Base-by-base conservation (phyloP, 805 yeast genomes). In the Candida incommunis region DNA sequence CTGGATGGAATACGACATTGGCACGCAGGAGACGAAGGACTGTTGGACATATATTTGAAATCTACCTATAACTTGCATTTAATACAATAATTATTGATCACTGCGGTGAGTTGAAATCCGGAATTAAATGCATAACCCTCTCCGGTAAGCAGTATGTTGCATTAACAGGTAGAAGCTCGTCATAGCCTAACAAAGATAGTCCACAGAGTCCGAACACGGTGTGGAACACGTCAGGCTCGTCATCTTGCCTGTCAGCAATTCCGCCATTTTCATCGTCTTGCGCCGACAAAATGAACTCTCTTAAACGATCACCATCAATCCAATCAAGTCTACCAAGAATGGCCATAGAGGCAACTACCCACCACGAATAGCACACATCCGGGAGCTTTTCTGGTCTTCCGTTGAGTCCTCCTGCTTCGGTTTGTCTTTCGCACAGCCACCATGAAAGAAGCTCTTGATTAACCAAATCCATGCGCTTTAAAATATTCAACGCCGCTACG, bases 281-380 rank as follows among this genome's bases (percentile, higher is more conserved):
- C 41, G 92, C 78, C 2, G 60, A 56, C 34, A 90, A 62, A 3
- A 92, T 87, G 56, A 87, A 92, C 2, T 63, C 60, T 44, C 72
- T 70, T 46, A 92, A 65, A 52, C 72, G 76, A 3, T 64, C 70
- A 23, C 67, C 69, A 56, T 85, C 80, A n/a, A 92, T 81, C 87
- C 95, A 87, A 51, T 82, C 74, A 18, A 78, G 60, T 49, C 74
- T 77, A 0, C 66, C 74, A 20, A 90, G 67, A 29, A 85, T 78
- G 0, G 82, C 72, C 46, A 88, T 63, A 2, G 86, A 72, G 1
- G 94, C 80, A 21, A 87, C 60, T 7, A 87, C 94, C 99, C 99
- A 92, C 95, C 96, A 92, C 54, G 92, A 79, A 60, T 92, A 92
- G 59, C 99, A 92, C n/a, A 85, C 95, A 62, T 92, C 99, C 0